These are phyloP conservation scores for Cladophialophora carrionii DNA, from an alignment of 2,329 filamentous ascomycete species.

Conservation along the genomic window DNA sequence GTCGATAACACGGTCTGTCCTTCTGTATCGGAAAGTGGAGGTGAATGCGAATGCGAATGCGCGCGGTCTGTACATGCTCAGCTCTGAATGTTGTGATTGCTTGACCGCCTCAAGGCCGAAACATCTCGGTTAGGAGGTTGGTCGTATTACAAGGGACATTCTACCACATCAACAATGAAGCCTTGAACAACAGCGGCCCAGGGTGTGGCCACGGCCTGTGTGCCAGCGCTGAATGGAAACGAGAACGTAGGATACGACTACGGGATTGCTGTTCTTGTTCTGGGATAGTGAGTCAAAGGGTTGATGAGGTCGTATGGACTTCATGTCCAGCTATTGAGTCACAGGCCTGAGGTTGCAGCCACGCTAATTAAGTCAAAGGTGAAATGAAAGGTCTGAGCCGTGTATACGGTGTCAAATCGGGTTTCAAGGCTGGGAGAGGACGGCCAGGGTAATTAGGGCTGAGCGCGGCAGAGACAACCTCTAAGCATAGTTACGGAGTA, in stretches of 20 bases:
- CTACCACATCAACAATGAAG: not conserved
- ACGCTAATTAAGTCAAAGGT: not conserved
- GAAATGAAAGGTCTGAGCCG: not conserved
- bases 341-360: not conserved
- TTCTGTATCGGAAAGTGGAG: not conserved
- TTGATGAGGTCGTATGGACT: not conserved
- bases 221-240: not conserved
- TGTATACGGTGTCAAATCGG: too few relatives aligned
- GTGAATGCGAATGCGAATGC: not conserved
- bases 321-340: not conserved
- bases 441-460: conserved; percentile 8
- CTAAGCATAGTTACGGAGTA: not conserved
- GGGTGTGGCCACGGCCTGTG: not conserved
- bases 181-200: not conserved
- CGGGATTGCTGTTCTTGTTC: not conserved
- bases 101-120: not conserved
- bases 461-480: conserved; percentile 1
- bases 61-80: not conserved
- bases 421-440: not conserved
- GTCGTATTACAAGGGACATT: not conserved
- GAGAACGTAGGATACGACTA: not conserved
- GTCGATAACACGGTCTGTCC: not conserved
- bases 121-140: not conserved
- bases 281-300: not conserved
- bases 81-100: not conserved